These are phyloP conservation scores for Hortiboletus campestris DNA, from an alignment of 768 basidiomycete genomes.

Conservation along the genomic window DNA sequence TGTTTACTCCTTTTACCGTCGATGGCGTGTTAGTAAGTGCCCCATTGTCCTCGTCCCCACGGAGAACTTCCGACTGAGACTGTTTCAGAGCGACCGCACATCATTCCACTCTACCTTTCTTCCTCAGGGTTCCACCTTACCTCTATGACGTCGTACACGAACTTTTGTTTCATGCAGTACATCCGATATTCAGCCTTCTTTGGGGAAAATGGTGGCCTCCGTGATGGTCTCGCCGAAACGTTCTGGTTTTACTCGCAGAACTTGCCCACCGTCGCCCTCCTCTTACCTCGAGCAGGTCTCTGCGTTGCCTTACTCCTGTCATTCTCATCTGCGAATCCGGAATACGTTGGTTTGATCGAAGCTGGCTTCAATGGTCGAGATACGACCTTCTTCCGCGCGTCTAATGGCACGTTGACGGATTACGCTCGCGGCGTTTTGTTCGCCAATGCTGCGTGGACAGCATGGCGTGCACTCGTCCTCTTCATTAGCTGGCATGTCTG, in stretches of 20 bases:
- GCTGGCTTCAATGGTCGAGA: constrained; percentile 56
- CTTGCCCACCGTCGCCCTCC: constrained; percentile 73
- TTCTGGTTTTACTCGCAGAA: constrained; percentile 86
- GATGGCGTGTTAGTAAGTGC: constrained; percentile 78
- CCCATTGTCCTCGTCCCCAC: constrained; percentile 15
- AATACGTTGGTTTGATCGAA: constrained; percentile 45
- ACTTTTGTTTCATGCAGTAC: constrained; percentile 83
- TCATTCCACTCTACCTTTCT: constrained; percentile 82
- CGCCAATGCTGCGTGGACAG: constrained; percentile 80
- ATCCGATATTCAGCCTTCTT: constrained; percentile 70
- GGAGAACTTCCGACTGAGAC: constrained; percentile 1
- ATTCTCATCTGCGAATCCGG: constrained; percentile 52
- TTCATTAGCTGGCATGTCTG: constrained; percentile 58
- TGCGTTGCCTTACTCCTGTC: constrained; percentile 68
- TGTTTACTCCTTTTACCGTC: constrained; percentile 68
- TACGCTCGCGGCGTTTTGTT: constrained; percentile 81
- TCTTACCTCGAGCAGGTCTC: constrained; percentile 81
- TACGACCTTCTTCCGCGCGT: constrained; percentile 65
- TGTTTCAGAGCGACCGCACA: constrained; percentile 70
- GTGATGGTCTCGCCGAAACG: constrained; percentile 74
- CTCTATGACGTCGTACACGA: constrained; percentile 74
- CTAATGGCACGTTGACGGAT: constrained; percentile 63
- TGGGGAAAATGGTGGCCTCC: constrained; percentile 46
- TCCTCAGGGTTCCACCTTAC: constrained; percentile 73
- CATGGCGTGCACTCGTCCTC: constrained; percentile 69